phyloP scores from a whole-genome alignment of 495 filamentous ascomycete species.

The Pseudoneurospora amorphoporcata region DNA sequence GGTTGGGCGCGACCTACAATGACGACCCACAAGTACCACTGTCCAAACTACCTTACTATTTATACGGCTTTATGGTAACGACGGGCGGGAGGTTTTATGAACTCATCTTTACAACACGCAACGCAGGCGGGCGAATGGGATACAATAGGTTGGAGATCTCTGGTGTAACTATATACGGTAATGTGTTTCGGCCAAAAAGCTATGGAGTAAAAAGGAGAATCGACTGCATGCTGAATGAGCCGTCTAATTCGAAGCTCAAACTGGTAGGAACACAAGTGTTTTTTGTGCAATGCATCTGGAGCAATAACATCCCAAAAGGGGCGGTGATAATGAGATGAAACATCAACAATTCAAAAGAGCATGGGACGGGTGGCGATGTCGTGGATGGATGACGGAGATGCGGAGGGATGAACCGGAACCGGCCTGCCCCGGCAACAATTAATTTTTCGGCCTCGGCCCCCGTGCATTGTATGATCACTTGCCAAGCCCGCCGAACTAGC shows the following conservation, averaged over 20 bases:
- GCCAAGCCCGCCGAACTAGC: background rate
- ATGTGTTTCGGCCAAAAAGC: background rate
- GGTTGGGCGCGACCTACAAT: background rate
- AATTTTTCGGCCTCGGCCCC: background rate
- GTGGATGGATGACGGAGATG: background rate
- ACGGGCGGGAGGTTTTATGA: slow-evolving; percentile 9
- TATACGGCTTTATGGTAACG: slow-evolving; percentile 7
- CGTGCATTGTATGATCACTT: background rate
- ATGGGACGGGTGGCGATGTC: background rate
- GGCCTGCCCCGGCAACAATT: background rate
- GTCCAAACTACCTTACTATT: background rate
- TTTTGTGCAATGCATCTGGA: background rate
- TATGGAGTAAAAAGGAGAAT: background rate
- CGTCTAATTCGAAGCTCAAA: background rate
- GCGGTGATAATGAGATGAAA: background rate
- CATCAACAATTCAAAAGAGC: background rate
- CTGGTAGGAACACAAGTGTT: background rate
- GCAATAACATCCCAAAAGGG: background rate
- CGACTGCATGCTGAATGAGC: background rate
- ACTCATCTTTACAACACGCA: slow-evolving; percentile 11
- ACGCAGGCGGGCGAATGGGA: slow-evolving; percentile 16
- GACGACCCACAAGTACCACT: background rate
- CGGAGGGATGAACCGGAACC: background rate
- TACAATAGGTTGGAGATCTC: background rate
- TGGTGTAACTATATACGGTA: background rate